Evolutionary conservation across 495 filamentous ascomycete species (phyloP).

Genomic region (Xylaria bambusicola): DNA sequence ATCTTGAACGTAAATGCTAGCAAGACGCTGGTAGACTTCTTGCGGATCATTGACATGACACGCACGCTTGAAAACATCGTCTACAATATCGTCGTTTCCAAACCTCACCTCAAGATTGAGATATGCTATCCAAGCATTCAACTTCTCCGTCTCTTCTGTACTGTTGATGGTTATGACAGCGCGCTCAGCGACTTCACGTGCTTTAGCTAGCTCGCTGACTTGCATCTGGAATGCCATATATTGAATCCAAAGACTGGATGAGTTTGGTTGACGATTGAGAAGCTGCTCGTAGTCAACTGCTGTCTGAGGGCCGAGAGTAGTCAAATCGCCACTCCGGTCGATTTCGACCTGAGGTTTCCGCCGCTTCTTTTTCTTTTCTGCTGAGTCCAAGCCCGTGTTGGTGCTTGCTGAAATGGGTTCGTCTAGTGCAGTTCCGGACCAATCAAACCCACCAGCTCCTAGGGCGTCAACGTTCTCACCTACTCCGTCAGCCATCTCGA

Average conservation of each 20-base stretch:
- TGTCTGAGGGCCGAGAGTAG: slow-evolving; percentile 86
- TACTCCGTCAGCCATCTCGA: slow-evolving; percentile 48
- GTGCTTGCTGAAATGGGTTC: slow-evolving; percentile 49
- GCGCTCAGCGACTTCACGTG: slow-evolving; percentile 83
- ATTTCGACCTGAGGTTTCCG: slow-evolving; percentile 78
- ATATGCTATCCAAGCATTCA: slow-evolving; percentile 92
- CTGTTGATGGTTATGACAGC: slow-evolving; percentile 87
- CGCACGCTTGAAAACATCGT: slow-evolving; percentile 86
- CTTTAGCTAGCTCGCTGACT: slow-evolving; percentile 80
- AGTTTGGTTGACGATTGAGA: slow-evolving; percentile 86
- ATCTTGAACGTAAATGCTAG: slow-evolving; percentile 92
- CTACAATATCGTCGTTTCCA: slow-evolving; percentile 79
- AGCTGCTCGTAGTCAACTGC: slow-evolving; percentile 90
- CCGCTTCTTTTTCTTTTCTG: slow-evolving; percentile 74
- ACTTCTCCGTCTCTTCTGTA: slow-evolving; percentile 81
- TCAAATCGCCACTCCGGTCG: slow-evolving; percentile 85
- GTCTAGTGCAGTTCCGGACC: slow-evolving; percentile 66
- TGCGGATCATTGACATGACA: slow-evolving; percentile 92
- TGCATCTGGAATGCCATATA: slow-evolving; percentile 98
- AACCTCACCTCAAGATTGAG: slow-evolving; percentile 93
- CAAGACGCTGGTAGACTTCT: slow-evolving; percentile 84
- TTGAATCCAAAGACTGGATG: slow-evolving; percentile 84
- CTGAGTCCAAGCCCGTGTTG: slow-evolving; percentile 48
- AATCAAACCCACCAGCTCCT: slow-evolving; percentile 82
- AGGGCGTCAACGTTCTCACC: slow-evolving; percentile 56